A percentile compares a stretch with the other conserved stretches of the same genome.
Conservation (phyloP, 2,329 filamentous ascomycete species). For the Sarocladiaceae sp. region DNA sequence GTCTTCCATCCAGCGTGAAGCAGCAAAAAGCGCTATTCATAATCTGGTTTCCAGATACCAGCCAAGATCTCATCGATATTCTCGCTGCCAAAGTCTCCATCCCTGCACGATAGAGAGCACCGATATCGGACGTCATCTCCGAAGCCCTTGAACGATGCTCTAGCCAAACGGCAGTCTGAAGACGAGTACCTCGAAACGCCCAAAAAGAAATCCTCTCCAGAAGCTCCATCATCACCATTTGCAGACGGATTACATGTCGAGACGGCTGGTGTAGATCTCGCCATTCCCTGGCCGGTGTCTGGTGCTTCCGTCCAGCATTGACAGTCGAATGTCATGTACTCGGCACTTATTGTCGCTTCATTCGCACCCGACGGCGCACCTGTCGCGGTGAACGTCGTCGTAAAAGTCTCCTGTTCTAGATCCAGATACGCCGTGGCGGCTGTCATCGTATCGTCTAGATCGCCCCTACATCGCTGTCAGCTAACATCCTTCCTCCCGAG, state of each 20-base stretch:
- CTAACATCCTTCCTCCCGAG: neutral
- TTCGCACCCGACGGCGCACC: neutral
- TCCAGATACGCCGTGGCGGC: neutral
- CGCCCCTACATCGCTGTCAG: neutral
- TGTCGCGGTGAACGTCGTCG: too few relatives aligned
- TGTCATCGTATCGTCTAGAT: neutral
- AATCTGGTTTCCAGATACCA: neutral
- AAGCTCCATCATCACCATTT: too few relatives aligned
- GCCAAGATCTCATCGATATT: neutral
- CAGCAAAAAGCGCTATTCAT: too few relatives aligned
- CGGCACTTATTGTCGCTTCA: neutral
- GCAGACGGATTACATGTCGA: too few relatives aligned
- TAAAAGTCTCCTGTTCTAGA: neutral
- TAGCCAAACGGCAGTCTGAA: neutral
- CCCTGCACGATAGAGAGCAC: neutral
- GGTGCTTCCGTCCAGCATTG: constrained; percentile 1
- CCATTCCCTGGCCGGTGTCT: too few relatives aligned
- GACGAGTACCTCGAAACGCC: constrained; percentile 2
- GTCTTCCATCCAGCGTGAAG: too few relatives aligned
- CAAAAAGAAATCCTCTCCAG: neutral
- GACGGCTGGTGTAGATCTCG: too few relatives aligned
- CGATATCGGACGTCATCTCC: neutral
- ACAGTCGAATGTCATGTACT: constrained; percentile 1
- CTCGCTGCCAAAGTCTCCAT: neutral
- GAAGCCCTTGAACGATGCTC: constrained; percentile 3